A percentile compares a stretch with the other conserved stretches of the same genome.
Conservation (phyloP, 495 filamentous ascomycete species). For the Sabuloglossum arenarium region DNA sequence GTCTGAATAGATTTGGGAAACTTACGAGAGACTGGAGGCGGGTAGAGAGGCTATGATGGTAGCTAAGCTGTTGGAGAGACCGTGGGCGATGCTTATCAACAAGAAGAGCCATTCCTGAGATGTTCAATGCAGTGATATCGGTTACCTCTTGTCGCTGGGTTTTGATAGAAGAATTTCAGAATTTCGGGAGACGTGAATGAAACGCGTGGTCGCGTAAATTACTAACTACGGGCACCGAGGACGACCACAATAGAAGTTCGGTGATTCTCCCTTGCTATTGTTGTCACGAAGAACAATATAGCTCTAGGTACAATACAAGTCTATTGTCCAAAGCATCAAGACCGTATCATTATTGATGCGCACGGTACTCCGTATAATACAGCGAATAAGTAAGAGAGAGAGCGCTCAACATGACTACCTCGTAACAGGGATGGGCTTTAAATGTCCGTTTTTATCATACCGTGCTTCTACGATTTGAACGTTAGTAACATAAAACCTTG, state of each 20-base stretch:
- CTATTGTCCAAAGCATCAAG: not conserved
- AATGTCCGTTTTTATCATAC: constrained; percentile 58
- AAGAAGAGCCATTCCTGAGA: constrained; percentile 45
- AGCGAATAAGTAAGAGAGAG: not conserved
- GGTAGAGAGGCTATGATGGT: constrained; percentile 73
- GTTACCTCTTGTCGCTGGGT: not conserved
- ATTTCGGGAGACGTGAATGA: not conserved
- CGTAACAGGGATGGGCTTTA: constrained; percentile 6
- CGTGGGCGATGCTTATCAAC: constrained; percentile 92
- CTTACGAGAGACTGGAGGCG: constrained; percentile 72
- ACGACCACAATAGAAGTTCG: not conserved
- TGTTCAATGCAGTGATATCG: not conserved
- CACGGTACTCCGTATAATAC: not conserved
- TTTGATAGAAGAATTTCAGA: no score
- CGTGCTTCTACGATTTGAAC: constrained; percentile 39
- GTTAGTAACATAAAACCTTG: constrained; percentile 3
- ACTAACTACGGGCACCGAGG: not conserved
- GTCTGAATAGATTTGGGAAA: not conserved
- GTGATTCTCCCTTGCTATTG: not conserved
- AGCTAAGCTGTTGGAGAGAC: constrained; percentile 66
- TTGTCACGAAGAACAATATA: not conserved
- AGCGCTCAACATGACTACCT: not conserved
- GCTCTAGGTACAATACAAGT: no score
- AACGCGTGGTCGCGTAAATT: not conserved
- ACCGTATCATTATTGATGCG: not conserved